These are phyloP conservation scores for Lagenaria siceraria DNA, from an alignment of 306 rosid species.

Conservation along the genomic window DNA sequence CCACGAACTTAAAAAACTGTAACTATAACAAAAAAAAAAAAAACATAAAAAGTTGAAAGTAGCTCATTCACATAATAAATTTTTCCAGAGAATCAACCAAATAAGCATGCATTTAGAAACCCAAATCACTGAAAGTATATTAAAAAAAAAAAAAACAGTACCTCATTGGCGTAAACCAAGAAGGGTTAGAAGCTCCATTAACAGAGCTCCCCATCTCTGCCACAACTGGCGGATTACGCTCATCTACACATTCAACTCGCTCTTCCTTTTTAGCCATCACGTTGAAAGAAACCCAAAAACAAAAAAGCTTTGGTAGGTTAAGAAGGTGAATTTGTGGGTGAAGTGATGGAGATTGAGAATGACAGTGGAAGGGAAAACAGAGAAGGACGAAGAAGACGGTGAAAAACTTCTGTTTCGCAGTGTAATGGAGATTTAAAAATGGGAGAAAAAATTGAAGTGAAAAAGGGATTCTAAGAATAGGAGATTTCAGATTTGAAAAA, in stretches of 20 bases:
- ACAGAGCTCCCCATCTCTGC: background rate
- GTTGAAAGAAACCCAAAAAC: background rate
- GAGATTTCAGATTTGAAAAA: background rate
- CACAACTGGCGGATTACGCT: background rate
- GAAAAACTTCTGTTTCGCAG: background rate
- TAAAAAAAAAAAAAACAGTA: background rate
- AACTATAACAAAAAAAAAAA: background rate
- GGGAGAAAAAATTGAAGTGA: background rate
- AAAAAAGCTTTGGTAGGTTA: background rate
- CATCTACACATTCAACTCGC: background rate
- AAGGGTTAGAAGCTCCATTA: background rate
- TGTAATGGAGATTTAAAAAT: background rate
- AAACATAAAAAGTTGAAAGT: background rate
- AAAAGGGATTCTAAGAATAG: background rate
- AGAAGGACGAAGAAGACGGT: background rate
- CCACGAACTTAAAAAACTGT: background rate
- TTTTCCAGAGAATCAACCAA: background rate
- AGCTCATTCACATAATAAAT: background rate
- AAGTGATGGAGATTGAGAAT: background rate
- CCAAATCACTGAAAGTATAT: background rate
- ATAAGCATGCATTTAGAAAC: background rate
- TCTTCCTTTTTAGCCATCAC: background rate
- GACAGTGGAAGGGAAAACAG: background rate
- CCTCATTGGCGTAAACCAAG: conserved; percentile 8
- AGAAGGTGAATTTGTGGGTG: background rate